These are phyloP conservation scores for Fragilaria radians DNA, from an alignment of 108 stramenopile genomes.

Conservation along the genomic window DNA sequence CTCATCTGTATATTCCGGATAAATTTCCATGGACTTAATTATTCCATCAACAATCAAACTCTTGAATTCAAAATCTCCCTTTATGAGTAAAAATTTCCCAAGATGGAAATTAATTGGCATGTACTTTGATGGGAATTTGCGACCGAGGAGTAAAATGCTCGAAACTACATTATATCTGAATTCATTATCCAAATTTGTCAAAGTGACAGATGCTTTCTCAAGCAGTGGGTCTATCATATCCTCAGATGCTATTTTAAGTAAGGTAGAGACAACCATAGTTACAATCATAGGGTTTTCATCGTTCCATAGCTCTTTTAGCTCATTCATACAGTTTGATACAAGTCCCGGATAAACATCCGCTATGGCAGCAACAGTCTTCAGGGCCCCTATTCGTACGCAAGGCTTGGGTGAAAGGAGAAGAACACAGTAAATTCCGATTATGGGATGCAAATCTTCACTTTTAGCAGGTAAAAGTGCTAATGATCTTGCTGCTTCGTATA, in stretches of 20 bases:
- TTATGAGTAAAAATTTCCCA: conserved; percentile 79
- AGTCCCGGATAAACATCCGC: conserved; percentile 47
- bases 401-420: conserved; percentile 58
- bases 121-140: conserved; percentile 81
- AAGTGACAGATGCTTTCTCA: conserved; percentile 55
- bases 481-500: conserved; percentile 82
- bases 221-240: conserved; percentile 54
- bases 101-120: conserved; percentile 78
- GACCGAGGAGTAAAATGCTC: conserved; percentile 69
- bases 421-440: conserved; percentile 60
- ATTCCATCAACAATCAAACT: conserved; percentile 79
- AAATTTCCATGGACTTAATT: conserved; percentile 61
- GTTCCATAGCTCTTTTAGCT: conserved; percentile 55
- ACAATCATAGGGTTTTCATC: conserved; percentile 64
- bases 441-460: conserved; percentile 50
- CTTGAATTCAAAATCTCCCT: conserved; percentile 87
- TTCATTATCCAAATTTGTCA: conserved; percentile 72
- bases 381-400: conserved; percentile 54
- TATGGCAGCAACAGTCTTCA: conserved; percentile 54
- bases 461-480: conserved; percentile 63
- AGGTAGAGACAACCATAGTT: conserved; percentile 71
- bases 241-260: conserved; percentile 76
- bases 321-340: conserved; percentile 67
- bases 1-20: conserved; percentile 75
- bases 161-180: conserved; percentile 83